Conservation (phyloP, 345 rosid genomes). For the Gossypium ekmanianum region DNA sequence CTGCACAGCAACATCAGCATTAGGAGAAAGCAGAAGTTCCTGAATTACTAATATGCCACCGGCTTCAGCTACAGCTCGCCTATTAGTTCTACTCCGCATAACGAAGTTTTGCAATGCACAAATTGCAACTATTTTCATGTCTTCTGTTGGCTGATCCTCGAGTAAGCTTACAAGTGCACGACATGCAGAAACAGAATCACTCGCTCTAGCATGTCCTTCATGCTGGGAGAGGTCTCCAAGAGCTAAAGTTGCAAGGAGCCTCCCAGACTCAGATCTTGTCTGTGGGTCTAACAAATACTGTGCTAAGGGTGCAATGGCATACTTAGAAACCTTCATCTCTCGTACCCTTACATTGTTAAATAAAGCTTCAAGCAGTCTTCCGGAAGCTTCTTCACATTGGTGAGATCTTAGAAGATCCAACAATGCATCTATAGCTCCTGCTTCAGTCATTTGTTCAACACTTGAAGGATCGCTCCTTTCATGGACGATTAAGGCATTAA, state of each 20-base stretch:
- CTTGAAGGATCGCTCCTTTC: slow-evolving; percentile 67
- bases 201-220: slow-evolving; percentile 80
- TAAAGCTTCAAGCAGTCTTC: slow-evolving; percentile 78
- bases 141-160: slow-evolving; percentile 90
- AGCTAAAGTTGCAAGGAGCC: slow-evolving; percentile 80
- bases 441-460: slow-evolving; percentile 75
- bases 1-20: slow-evolving; percentile 70
- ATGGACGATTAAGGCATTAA: slow-evolving; percentile 63
- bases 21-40: slow-evolving; percentile 65
- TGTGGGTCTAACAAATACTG: slow-evolving; percentile 90
- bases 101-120: slow-evolving; percentile 96
- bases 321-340: slow-evolving; percentile 75
- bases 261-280: slow-evolving; percentile 72
- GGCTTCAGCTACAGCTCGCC: slow-evolving; percentile 94
- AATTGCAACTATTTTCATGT: slow-evolving; percentile 80
- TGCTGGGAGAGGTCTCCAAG: slow-evolving; percentile 88
- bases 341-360: slow-evolving; percentile 77
- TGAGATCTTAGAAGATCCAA: slow-evolving; percentile 72
- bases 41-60: slow-evolving; percentile 85
- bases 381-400: slow-evolving; percentile 85
- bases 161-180: slow-evolving; percentile 79
- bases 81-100: slow-evolving; percentile 79
- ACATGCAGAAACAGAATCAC: slow-evolving; percentile 80
- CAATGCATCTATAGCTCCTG: slow-evolving; percentile 70
- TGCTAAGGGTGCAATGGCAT: slow-evolving; percentile 77